Percentiles rank a stretch among this genome's conserved stretches.
phyloP scores from a whole-genome alignment of 1,284 basidiomycete species.

The Cutaneotrichosporon cutaneum region DNA sequence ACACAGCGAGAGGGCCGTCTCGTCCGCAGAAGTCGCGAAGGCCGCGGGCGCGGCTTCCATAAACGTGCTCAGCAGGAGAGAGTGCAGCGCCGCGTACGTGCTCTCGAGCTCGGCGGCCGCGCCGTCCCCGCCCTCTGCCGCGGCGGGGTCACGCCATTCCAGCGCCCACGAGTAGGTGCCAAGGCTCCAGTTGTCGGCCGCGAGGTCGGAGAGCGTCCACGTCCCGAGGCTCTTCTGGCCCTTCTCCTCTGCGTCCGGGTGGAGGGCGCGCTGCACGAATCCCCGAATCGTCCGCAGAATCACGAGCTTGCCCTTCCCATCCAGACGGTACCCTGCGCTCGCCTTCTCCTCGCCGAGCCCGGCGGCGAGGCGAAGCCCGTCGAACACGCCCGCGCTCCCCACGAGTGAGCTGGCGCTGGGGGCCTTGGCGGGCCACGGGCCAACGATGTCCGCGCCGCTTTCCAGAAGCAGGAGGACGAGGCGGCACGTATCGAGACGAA shows the following conservation, averaged over 20 bases:
- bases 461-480: slow-evolving; percentile 78
- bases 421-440: slow-evolving; percentile 61
- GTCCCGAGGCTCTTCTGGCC: slow-evolving; percentile 4
- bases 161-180: slow-evolving; percentile 15
- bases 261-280: slow-evolving; percentile 39
- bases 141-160: slow-evolving; percentile 11
- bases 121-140: not conserved
- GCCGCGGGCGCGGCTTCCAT: slow-evolving; percentile 79
- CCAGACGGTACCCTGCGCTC: slow-evolving; percentile 36
- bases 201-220: slow-evolving; percentile 16
- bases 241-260: not conserved
- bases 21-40: slow-evolving; percentile 61
- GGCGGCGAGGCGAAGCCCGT: slow-evolving; percentile 47
- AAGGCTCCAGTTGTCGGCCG: slow-evolving; percentile 19
- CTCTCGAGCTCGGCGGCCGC: not conserved
- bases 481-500: slow-evolving; percentile 83
- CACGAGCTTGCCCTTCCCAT: slow-evolving; percentile 39
- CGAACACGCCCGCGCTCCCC: slow-evolving; percentile 39
- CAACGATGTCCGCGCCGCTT: slow-evolving; percentile 66
- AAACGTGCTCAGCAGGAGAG: slow-evolving; percentile 74
- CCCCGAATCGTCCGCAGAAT: slow-evolving; percentile 42
- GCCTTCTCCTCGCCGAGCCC: slow-evolving; percentile 50
- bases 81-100: slow-evolving; percentile 61
- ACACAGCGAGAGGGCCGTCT: slow-evolving; percentile 63
- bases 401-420: not conserved